Evolutionary conservation across 148 eudicot species (phyloP).

Genomic region (Persicaria maculosa): DNA sequence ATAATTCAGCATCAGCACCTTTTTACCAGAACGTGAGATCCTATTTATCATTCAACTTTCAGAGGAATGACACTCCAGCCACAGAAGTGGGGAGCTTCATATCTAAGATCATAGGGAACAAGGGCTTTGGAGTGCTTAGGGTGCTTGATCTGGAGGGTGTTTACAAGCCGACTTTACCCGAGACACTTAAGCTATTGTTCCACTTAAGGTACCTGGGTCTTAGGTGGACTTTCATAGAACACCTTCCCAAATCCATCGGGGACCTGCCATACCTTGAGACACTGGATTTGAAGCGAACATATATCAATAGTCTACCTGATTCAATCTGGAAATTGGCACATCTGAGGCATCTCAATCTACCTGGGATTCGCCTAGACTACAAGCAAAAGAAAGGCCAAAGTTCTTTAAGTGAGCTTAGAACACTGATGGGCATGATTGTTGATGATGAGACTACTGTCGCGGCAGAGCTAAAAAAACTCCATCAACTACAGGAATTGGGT

Average conservation of each 20-base stretch:
- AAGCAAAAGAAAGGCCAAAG: neutral
- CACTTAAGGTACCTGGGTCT: conserved; percentile 44
- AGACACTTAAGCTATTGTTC: conserved; percentile 30
- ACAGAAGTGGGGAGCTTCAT: conserved; percentile 30
- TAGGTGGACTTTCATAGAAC: conserved; percentile 43
- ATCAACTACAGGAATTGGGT: conserved; percentile 30
- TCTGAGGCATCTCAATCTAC: conserved; percentile 37
- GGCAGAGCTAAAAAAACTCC: conserved; percentile 15
- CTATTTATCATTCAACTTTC: conserved; percentile 35
- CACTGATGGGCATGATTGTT: conserved; percentile 35
- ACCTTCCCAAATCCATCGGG: conserved; percentile 38
- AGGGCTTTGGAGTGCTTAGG: conserved; percentile 34
- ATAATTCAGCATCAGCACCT: neutral
- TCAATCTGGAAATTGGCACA: conserved; percentile 39
- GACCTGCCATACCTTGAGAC: conserved; percentile 38
- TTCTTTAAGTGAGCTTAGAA: conserved; percentile 19
- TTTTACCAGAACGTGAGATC: conserved; percentile 18
- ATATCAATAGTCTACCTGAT: conserved; percentile 27
- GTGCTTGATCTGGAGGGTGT: conserved; percentile 32
- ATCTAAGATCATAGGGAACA: conserved; percentile 11
- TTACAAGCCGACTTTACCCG: conserved; percentile 30
- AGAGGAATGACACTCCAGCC: conserved; percentile 38
- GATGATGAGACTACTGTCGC: conserved; percentile 18
- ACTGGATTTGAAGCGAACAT: conserved; percentile 41
- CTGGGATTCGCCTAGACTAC: conserved; percentile 22